Percentiles rank a stretch among this genome's conserved stretches.
Conservation (phyloP, 768 basidiomycete species). For the Boletus coccyginus region DNA sequence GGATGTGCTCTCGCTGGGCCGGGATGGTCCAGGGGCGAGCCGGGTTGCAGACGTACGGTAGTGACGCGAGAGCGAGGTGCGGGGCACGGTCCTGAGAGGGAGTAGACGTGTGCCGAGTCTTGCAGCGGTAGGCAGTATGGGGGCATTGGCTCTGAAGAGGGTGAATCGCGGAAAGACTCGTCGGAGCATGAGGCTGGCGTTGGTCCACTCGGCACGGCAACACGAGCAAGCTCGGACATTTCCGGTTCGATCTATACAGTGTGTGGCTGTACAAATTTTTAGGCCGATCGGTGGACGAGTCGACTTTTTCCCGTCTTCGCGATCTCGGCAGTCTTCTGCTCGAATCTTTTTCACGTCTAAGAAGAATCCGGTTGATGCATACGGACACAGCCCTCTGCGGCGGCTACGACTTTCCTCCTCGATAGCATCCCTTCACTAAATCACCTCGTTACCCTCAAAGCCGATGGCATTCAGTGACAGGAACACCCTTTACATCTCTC, state of each 20-base stretch:
- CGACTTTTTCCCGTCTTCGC: constrained; percentile 12
- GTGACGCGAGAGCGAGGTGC: constrained; percentile 35
- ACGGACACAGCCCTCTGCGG: constrained; percentile 35
- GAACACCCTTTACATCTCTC: constrained; percentile 29
- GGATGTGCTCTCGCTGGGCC: constrained; percentile 5
- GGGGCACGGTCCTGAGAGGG: not conserved
- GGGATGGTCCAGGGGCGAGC: constrained; percentile 36
- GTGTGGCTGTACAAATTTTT: constrained; percentile 23
- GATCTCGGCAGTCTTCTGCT: constrained; percentile 15
- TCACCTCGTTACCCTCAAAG: not conserved
- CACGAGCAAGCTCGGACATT: not conserved
- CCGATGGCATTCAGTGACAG: constrained; percentile 28
- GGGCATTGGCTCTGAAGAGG: constrained; percentile 44
- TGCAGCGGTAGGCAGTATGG: constrained; percentile 49
- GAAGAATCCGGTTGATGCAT: constrained; percentile 43
- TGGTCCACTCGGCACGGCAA: not conserved
- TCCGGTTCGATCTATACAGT: constrained; percentile 22
- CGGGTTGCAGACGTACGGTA: constrained; percentile 51
- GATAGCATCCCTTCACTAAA: constrained; percentile 43
- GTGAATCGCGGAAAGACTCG: constrained; percentile 44
- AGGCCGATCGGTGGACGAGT: constrained; percentile 6
- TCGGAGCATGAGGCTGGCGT: constrained; percentile 29
- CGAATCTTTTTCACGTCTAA: constrained; percentile 3
- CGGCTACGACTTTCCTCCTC: constrained; percentile 38
- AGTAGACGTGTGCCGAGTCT: constrained; percentile 31